Evolutionary conservation across 345 rosid species (phyloP), one percentile per base, ranked within the genome.

Genomic region (Bruguiera parviflora): DNA sequence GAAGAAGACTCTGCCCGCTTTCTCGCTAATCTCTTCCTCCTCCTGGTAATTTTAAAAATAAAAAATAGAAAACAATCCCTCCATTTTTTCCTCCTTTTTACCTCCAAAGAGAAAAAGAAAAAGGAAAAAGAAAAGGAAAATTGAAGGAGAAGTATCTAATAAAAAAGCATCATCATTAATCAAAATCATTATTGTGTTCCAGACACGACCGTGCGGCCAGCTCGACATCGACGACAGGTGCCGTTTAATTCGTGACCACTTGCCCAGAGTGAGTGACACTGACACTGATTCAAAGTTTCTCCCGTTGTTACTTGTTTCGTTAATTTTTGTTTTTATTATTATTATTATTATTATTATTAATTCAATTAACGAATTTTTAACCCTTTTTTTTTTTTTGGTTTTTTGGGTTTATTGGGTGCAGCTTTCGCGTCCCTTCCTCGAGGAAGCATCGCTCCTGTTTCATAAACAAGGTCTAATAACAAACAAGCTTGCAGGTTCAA

Each of bases 201-300:
- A 91, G 97, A 76, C 82, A 67, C 88, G 84, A 77, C 98, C 92
- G 0, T 89, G 89, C 61, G 98, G 81, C 20, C 84, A 79, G 43
- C 87, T 93, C 46, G 82, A 84, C 61, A 16, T 85, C 2, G 76
- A 72, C 61, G 62, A 69, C 5, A 93, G 86, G 77, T 76, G 64
- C 64, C 32, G 61, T 47, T 80, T 89, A 47, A 57, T 83, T 66
- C 67, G 76, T 39, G 80, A 87, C 21, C 78, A 69, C 73, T 6
- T 87, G 9, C 88, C 93, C 0, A 85, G 84, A 69, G 98, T 89
- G 37, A 82, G 82, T 46, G 2, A 0, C 11, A 0, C 29, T 3
- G 15, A 56, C 28, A 3, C 29, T 43, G 5, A 43, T 43, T 13
- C 25, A 33, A n/a, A 21, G 46, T 25, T 3, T 47, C 19, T 39